phyloP scores from a whole-genome alignment of 352 stramenopile genomes.

The Phytophthora melonis region DNA sequence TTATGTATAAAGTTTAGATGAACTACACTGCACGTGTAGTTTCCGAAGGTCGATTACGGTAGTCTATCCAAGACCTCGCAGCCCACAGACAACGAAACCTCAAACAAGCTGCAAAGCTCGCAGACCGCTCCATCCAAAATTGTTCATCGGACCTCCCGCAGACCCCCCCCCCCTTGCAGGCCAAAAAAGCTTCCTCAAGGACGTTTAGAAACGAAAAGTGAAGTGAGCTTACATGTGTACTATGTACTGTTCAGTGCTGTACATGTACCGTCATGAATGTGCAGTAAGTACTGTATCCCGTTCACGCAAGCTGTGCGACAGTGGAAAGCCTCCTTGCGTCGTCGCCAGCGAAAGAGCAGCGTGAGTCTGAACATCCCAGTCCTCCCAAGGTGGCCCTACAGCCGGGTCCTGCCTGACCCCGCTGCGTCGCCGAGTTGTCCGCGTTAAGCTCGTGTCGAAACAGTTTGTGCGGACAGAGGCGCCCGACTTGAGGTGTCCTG shows the following conservation, averaged over 20 bases:
- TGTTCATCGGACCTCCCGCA: conserved; percentile 1
- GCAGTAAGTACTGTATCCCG: background rate
- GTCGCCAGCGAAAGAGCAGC: conserved; percentile 6
- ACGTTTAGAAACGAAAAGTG: too few relatives aligned
- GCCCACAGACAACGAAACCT: conserved; percentile 34
- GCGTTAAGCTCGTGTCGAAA: conserved; percentile 2
- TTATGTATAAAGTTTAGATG: too few relatives aligned
- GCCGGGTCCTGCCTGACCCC: conserved; percentile 20
- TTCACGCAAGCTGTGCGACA: conserved; percentile 13
- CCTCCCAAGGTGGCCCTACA: conserved; percentile 1
- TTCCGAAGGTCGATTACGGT: too few relatives aligned
- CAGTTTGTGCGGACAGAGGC: conserved; percentile 7
- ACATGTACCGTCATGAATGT: too few relatives aligned
- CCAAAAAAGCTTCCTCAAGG: too few relatives aligned
- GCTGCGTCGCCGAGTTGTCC: conserved; percentile 1
- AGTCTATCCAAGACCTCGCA: conserved; percentile 22
- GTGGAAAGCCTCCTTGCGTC: conserved; percentile 28
- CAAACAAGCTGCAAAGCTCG: conserved; percentile 27
- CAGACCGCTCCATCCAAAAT: conserved; percentile 25
- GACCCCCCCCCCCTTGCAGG: too few relatives aligned
- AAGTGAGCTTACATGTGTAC: too few relatives aligned
- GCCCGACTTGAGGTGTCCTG: conserved; percentile 12
- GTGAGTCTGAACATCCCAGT: conserved; percentile 2
- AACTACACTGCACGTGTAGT: too few relatives aligned
- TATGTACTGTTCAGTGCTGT: too few relatives aligned